These are phyloP conservation scores for Penicillium sumatraense DNA, from an alignment of 2,329 filamentous ascomycete genomes.

Conservation along the genomic window DNA sequence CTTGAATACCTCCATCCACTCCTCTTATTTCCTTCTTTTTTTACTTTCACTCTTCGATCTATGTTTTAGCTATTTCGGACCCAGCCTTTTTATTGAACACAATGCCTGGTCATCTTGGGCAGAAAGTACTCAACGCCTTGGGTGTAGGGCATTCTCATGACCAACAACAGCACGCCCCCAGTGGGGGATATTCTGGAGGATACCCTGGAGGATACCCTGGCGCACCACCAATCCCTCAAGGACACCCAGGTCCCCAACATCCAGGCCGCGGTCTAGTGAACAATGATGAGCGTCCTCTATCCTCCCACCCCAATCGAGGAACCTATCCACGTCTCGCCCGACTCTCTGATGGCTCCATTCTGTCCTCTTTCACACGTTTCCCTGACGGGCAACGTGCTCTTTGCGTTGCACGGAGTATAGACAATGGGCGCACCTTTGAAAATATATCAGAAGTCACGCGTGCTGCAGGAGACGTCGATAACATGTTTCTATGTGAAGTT, in stretches of 20 bases:
- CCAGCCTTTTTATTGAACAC: no score
- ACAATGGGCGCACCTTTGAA: slow-evolving; percentile 48
- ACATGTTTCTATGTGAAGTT: slow-evolving; percentile 52
- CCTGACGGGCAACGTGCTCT: slow-evolving; percentile 45
- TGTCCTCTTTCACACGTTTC: slow-evolving; percentile 52
- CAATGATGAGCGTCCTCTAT: slow-evolving; percentile 39
- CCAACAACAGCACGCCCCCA: background rate
- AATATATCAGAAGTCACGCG: slow-evolving; percentile 51
- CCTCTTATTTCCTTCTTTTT: background rate
- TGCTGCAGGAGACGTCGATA: slow-evolving; percentile 52
- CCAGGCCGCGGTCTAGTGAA: slow-evolving; percentile 33
- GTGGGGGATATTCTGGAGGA: background rate
- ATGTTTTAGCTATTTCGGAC: no score
- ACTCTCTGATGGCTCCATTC: slow-evolving; percentile 51
- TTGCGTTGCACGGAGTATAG: slow-evolving; percentile 50
- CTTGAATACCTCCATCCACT: background rate
- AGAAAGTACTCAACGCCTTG: slow-evolving; percentile 38
- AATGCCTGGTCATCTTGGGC: slow-evolving; percentile 35
- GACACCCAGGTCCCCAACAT: slow-evolving; percentile 10
- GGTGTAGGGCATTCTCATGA: slow-evolving; percentile 26
- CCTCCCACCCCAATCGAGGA: slow-evolving; percentile 42
- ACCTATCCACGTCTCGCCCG: slow-evolving; percentile 55
- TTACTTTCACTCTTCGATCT: background rate
- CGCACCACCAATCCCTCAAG: slow-evolving; percentile 3
- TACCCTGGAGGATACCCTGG: background rate